Percentiles rank a stretch among this genome's conserved stretches.
Conservation (phyloP, 257 asterid genomes). For the Fraxinus quadrangulata region DNA sequence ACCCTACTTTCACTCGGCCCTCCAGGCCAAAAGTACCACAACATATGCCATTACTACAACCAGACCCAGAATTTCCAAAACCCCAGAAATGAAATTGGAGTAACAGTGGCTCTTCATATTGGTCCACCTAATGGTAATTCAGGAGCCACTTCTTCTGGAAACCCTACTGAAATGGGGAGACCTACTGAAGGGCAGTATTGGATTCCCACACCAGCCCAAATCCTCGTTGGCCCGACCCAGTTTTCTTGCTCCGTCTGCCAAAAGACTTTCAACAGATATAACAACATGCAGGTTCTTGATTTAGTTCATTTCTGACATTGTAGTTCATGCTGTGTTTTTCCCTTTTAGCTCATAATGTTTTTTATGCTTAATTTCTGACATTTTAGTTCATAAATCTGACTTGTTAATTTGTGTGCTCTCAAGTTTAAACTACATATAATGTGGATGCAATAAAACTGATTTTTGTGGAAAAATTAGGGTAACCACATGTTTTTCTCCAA, state of each 20-base stretch:
- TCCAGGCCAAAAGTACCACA: conserved; percentile 63
- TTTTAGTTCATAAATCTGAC: background rate
- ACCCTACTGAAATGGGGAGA: conserved; percentile 29
- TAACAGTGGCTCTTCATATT: conserved; percentile 69
- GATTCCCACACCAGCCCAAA: conserved; percentile 88
- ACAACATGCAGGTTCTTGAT: conserved; percentile 83
- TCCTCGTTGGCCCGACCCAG: conserved; percentile 88
- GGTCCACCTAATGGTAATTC: conserved; percentile 41
- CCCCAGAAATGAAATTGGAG: conserved; percentile 40
- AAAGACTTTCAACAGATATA: conserved; percentile 85
- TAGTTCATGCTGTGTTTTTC: background rate
- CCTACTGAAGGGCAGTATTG: conserved; percentile 60
- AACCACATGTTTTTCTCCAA: background rate
- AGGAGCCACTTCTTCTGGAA: conserved; percentile 24
- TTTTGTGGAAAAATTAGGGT: background rate
- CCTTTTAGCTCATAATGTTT: background rate
- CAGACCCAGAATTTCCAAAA: conserved; percentile 24
- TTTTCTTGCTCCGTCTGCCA: conserved; percentile 80
- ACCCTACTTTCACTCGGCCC: conserved; percentile 79
- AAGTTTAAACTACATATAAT: background rate
- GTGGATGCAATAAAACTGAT: background rate
- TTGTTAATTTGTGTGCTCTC: background rate
- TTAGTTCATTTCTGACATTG: background rate
- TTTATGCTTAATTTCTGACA: background rate
- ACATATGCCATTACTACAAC: conserved; percentile 30